Evolutionary conservation across 2,329 filamentous ascomycete species (phyloP), one percentile per base, ranked within the genome.

Genomic region (Metarhizium album): DNA sequence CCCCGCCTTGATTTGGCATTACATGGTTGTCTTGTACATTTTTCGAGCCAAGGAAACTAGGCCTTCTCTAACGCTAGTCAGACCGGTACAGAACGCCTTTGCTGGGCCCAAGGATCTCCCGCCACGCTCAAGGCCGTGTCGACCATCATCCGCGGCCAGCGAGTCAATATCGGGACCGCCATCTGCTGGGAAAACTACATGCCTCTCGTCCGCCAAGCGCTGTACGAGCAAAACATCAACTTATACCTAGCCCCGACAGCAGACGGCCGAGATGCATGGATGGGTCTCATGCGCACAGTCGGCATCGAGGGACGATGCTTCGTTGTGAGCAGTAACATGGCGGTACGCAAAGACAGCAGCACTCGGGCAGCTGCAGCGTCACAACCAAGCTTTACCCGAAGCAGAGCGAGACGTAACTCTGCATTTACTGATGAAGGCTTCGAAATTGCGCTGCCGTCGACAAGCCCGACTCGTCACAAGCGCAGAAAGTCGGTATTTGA

Each of bases 181-280:
- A 94, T 97, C 57, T 95, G 90, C 73, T 96, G 90, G 90, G 90
- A 97, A 67, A 95, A 87, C 66, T 95, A 91, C 70, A 96, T 95
- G 90, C 90, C 90, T 0, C 72, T 96, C 18, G 74, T 96, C 7
- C 80, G 91, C 18, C 86, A 95, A 64, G 78, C 82, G 16, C 74
- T 96, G 37, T 97, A 96, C 66, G 78, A 81, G 2, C 91, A 96
- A 67, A 95, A 95, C 62, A 82, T 96, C 60, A 95, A 95, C 64
- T 70, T 96, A 13, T 96, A 91, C 67, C 79, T 96, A 2, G 90
- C 90, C 0, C 91, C 91, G 0, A 96, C 90, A 1, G 90, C 90
- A 1, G 91, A 96, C 69, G 80, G 76, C 20, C 77, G 90, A 54
- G 86, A 91, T 60, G 82, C 87, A 0, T 97, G 91, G 91, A 68